Percentiles rank a stretch among this genome's conserved stretches.
Evolutionary conservation across 2,329 filamentous ascomycete genomes (phyloP).

Genomic region (Dactylellina sp.): DNA sequence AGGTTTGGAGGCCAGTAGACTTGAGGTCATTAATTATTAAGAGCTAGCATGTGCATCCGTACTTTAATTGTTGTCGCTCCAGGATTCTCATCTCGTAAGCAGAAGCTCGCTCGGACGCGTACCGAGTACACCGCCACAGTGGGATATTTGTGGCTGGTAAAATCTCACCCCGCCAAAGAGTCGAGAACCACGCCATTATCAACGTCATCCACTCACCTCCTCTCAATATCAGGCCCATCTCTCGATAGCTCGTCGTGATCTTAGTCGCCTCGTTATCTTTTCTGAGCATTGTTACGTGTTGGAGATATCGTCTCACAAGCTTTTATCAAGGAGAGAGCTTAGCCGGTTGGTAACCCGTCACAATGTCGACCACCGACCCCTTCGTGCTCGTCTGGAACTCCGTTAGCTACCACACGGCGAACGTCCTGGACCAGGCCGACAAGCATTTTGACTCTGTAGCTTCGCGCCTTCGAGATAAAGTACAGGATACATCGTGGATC

Average conservation of each 20-base stretch:
- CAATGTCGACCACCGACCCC: slow-evolving; percentile 53
- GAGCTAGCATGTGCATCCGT: no score
- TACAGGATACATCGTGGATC: slow-evolving; percentile 41
- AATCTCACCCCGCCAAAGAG: slow-evolving; percentile 14
- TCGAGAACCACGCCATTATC: slow-evolving; percentile 25
- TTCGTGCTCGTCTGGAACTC: slow-evolving; percentile 54
- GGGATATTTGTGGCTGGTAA: background rate
- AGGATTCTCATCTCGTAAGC: no score
- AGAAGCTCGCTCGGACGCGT: no score
- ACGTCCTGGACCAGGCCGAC: slow-evolving; percentile 49
- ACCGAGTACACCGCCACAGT: background rate
- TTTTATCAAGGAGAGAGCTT: no score
- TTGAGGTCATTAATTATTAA: no score
- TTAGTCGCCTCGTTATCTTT: no score
- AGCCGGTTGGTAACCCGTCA: no score
- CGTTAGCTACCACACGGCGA: slow-evolving; percentile 36
- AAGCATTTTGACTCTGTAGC: slow-evolving; percentile 54
- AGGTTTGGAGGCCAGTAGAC: no score
- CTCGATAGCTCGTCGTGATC: no score
- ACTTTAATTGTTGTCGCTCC: no score
- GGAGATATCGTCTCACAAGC: no score
- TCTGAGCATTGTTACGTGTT: no score
- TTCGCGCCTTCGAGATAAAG: slow-evolving; percentile 26
- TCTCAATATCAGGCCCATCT: background rate
- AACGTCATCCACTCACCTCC: slow-evolving; percentile 21